Percentiles rank a stretch among this genome's conserved stretches.
Evolutionary conservation across 352 stramenopile genomes (phyloP).

Genomic region (Achlya hypogyna): DNA sequence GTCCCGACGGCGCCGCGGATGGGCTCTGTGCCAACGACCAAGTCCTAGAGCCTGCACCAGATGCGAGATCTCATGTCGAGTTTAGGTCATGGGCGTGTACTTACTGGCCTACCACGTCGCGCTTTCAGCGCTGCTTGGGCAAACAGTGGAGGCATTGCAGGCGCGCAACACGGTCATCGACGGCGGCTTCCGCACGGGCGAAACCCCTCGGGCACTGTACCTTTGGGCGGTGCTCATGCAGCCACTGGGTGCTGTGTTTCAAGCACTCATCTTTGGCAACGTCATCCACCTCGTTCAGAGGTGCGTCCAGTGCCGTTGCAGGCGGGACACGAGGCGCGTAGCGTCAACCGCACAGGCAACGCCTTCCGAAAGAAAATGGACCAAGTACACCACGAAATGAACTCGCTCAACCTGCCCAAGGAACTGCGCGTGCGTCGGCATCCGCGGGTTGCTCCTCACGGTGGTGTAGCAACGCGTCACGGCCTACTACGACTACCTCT

Average conservation of each 20-base stretch:
- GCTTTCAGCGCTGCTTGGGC: constrained; percentile 41
- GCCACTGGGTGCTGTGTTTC: constrained; percentile 35
- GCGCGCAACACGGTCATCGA: constrained; percentile 39
- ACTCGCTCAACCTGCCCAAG: constrained; percentile 43
- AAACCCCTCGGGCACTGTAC: constrained; percentile 23
- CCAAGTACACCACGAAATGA: constrained; percentile 56
- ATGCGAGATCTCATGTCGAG: constrained; percentile 20
- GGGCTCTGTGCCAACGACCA: constrained; percentile 6
- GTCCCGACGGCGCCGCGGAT: constrained; percentile 1
- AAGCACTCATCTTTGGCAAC: constrained; percentile 42
- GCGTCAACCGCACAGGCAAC: constrained; percentile 52
- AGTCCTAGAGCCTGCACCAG: constrained; percentile 26
- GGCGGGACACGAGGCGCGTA: too few species aligned
- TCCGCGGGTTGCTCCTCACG: not conserved
- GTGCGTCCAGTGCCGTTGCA: constrained; percentile 20
- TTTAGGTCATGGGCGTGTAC: constrained; percentile 31
- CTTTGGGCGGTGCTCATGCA: constrained; percentile 39
- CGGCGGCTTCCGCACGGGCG: constrained; percentile 28
- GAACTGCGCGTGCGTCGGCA: constrained; percentile 30
- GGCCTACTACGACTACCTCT: constrained; percentile 68
- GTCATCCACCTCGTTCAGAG: constrained; percentile 53
- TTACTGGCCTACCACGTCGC: constrained; percentile 50
- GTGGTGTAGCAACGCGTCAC: constrained; percentile 31
- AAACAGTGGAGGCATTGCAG: constrained; percentile 39
- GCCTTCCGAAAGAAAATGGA: constrained; percentile 67